Base-by-base conservation (phyloP, 75 land plant species). In the Adiantum capillusveneris region DNA sequence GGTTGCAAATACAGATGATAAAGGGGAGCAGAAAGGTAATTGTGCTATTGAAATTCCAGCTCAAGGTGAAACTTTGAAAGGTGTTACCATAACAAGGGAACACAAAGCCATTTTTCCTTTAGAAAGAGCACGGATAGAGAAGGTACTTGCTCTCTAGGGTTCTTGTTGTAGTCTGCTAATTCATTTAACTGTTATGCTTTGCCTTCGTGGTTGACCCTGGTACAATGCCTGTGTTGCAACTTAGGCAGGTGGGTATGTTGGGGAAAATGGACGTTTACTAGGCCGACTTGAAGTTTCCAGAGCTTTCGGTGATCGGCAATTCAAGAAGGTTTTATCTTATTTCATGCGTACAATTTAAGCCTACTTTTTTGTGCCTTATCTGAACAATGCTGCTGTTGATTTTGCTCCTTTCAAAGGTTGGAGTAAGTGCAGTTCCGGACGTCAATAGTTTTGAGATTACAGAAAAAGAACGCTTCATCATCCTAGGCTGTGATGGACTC, bases 301-400 rank as follows among this genome's bases (percentile, higher is more conserved):
- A 68, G 90, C 90, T 11, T 86, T 86, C 75, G 90, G 90, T 17
- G 90, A 86, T 73, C 83, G 87, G 30, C 83, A 86, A 18, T 86
- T 86, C 27, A 86, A 86, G 48, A 86, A 86, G 86, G 90, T 83
- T 17, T 6, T n/a, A 9, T 41, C n/a, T n/a, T n/a, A n/a, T n/a
- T n/a, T n/a, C n/a, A n/a, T n/a, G n/a, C n/a, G n/a, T n/a, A n/a
- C n/a, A n/a, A n/a, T n/a, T 41, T 41, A 41, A 41, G 43, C 43
- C 43, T 41, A 9, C 43, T 41, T 14, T 41, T 14, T 9, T 14
- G 9, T 41, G 9, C 9, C 14, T 41, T 41, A 14, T 9, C 9
- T 41, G 43, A 41, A 14, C 43, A 41, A 41, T 9, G 43, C 43
- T 9, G 14, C 43, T 41, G 43, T 41, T 41, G 43, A 9, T 41